Evolutionary conservation across 352 stramenopile species (phyloP).

Genomic region (Phytophthora pluvialis): DNA sequence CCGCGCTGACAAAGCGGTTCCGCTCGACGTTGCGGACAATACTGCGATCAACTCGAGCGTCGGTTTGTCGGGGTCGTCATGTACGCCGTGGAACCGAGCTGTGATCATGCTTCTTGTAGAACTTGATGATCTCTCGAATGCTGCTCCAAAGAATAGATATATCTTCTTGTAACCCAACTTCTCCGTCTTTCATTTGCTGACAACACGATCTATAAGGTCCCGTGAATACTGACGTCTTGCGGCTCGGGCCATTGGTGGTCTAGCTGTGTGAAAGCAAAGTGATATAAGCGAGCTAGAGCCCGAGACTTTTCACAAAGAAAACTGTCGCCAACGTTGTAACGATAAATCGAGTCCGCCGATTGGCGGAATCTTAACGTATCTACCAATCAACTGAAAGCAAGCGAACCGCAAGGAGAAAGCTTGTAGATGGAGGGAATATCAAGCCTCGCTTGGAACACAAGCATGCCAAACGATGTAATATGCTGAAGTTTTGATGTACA

Average conservation of each 20-base stretch:
- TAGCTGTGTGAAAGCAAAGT: neutral
- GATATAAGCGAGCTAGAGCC: neutral
- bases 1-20: constrained; percentile 21
- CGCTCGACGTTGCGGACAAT: neutral
- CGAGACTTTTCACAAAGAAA: neutral
- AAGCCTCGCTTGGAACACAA: too few species aligned
- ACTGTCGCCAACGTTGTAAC: neutral
- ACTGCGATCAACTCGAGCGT: neutral
- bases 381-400: neutral
- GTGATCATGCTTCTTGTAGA: neutral
- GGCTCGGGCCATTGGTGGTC: neutral
- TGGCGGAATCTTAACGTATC: neutral
- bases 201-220: neutral
- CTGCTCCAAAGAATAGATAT: neutral
- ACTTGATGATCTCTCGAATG: neutral
- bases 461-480: too few species aligned
- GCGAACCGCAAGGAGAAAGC: too few species aligned
- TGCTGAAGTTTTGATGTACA: too few species aligned
- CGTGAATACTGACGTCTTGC: neutral
- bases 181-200: neutral
- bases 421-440: too few species aligned
- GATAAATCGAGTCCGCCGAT: neutral
- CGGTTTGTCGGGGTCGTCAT: neutral
- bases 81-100: neutral
- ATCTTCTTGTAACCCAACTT: neutral